Evolutionary conservation across 2,329 filamentous ascomycete genomes (phyloP).

Genomic region (Aspergillus viridinutans): DNA sequence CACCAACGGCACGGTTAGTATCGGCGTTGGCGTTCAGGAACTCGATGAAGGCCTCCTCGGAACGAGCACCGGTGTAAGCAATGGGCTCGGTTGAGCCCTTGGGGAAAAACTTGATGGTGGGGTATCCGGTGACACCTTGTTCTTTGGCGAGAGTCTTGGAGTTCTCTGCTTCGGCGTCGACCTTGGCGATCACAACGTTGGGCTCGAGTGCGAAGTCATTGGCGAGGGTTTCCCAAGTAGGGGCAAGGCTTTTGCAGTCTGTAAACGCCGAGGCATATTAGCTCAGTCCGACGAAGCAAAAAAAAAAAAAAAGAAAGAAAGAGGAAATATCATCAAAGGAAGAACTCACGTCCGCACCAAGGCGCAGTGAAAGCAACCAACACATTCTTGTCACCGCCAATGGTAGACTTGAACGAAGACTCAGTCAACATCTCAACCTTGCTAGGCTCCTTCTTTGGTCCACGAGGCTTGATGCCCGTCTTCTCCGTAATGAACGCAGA

Average conservation of each 20-base stretch:
- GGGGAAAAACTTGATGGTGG: slow-evolving; percentile 97
- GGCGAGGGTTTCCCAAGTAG: slow-evolving; percentile 83
- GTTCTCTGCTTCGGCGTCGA: slow-evolving; percentile 86
- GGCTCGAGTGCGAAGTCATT: slow-evolving; percentile 73
- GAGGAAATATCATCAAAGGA: neutral
- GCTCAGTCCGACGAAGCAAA: neutral
- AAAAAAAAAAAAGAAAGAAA: too few relatives aligned
- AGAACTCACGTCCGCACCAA: slow-evolving; percentile 90
- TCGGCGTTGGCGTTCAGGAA: slow-evolving; percentile 88
- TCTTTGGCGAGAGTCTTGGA: slow-evolving; percentile 72
- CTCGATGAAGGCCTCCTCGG: slow-evolving; percentile 68
- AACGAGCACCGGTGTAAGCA: slow-evolving; percentile 70
- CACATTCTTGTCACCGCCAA: slow-evolving; percentile 84
- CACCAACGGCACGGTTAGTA: slow-evolving; percentile 77
- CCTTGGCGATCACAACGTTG: slow-evolving; percentile 83
- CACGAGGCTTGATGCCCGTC: slow-evolving; percentile 77
- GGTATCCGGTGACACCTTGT: slow-evolving; percentile 79
- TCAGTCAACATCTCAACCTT: slow-evolving; percentile 77
- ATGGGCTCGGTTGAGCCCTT: slow-evolving; percentile 71
- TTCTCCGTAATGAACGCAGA: slow-evolving; percentile 77
- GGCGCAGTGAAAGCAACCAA: slow-evolving; percentile 96
- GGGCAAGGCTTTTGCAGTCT: slow-evolving; percentile 97
- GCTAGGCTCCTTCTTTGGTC: slow-evolving; percentile 58
- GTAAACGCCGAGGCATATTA: slow-evolving; percentile 16
- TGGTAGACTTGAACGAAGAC: slow-evolving; percentile 66